Evolutionary conservation across 2,329 filamentous ascomycete genomes (phyloP), one percentile per base, ranked within the genome.

Genomic region (Pezicula radicicola): DNA sequence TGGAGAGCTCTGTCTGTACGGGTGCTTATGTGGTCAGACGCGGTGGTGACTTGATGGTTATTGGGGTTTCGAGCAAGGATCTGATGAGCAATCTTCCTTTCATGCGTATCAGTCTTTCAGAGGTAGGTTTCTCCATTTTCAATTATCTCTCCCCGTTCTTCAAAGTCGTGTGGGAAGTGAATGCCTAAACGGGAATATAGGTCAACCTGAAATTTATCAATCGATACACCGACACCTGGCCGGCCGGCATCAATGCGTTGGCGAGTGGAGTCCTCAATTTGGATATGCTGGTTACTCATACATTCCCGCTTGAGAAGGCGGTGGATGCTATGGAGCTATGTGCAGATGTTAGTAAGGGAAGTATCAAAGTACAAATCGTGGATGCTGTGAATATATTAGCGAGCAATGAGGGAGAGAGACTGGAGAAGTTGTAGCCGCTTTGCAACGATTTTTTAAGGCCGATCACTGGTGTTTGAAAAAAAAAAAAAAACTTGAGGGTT

Each of bases 191-290:
- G 18, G 12, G 9, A 46, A 10, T 16, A n/a, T 56, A 83, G 79
- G 86, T 88, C 56, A 76, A 87, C 58, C 71, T 89, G 25, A 80
- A 78, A 36, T 89, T 89, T 68, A 88, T 88, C 63, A 88, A 89
- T 65, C 75, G 85, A 7, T 89, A 88, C 63, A 74, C 78, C 39
- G 83, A 88, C 61, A 88, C 84, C 0, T 89, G 85, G 85, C 84
- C 85, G 0, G 76, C 79, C 0, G 85, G 81, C 0, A 84, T 89
- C 33, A 73, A 79, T 6, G 81, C 79, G 45, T 63, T 89, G 27
- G 75, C 74, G 39, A 80, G 82, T 3, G 79, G 78, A 0, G 73
- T 87, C 1, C 63, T 89, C 8, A 77, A 87, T 61, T 69, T 87
- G 18, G 83, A 83, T 61, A 76, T 75, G 46, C 68, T 87, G 16